Evolutionary conservation across 805 yeast genomes (phyloP).

Genomic region (Hemisphaericaspora nanyangensis): DNA sequence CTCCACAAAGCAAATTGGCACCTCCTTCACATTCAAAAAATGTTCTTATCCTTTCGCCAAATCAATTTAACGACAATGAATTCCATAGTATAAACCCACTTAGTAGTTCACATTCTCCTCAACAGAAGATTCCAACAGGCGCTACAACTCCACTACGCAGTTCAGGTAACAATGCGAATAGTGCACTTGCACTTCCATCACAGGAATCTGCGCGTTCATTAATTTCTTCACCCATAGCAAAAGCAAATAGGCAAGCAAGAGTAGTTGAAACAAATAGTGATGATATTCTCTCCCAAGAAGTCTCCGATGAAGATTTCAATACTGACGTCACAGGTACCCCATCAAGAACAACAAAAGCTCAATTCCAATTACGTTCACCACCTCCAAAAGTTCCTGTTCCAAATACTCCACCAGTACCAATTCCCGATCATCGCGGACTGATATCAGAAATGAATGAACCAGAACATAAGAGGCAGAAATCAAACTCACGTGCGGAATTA

Average conservation of each 20-base stretch:
- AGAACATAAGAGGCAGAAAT: slow-evolving; percentile 11
- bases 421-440: too few relatives aligned
- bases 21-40: slow-evolving; percentile 16
- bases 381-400: slow-evolving; percentile 36
- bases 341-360: neutral
- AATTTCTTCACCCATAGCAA: slow-evolving; percentile 39
- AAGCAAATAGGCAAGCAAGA: slow-evolving; percentile 41
- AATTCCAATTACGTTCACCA: slow-evolving; percentile 24
- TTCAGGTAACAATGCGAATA: too few relatives aligned
- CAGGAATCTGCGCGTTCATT: slow-evolving; percentile 15
- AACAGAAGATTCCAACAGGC: neutral
- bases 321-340: neutral
- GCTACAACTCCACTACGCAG: slow-evolving; percentile 1
- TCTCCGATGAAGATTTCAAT: neutral
- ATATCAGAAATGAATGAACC: slow-evolving; percentile 1
- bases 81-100: slow-evolving; percentile 19
- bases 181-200: slow-evolving; percentile 5
- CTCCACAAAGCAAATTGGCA: slow-evolving; percentile 9
- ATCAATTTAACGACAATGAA: slow-evolving; percentile 33
- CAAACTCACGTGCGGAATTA: slow-evolving; percentile 22
- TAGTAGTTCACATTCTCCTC: neutral
- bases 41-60: slow-evolving; percentile 36
- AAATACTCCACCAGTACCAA: slow-evolving; percentile 12
- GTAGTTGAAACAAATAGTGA: slow-evolving; percentile 34
- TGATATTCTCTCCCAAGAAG: slow-evolving; percentile 3